A percentile compares a stretch with the other conserved stretches of the same genome.
Evolutionary conservation across 2,329 filamentous ascomycete species (phyloP).

Genomic region (Fusarium acutatum): DNA sequence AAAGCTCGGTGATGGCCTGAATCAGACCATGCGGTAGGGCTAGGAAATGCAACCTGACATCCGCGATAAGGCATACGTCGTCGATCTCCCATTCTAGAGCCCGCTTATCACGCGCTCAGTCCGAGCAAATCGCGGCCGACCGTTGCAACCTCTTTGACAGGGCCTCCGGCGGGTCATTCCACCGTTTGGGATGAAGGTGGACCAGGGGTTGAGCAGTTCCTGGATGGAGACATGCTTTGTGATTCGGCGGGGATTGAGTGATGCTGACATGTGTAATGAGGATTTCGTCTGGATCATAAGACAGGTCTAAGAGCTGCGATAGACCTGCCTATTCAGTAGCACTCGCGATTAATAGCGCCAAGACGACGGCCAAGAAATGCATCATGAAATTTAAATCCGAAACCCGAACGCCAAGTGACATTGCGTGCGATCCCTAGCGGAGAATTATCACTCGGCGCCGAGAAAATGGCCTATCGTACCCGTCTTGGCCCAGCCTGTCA

Average conservation of each 20-base stretch:
- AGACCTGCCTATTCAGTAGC: conserved; percentile 20
- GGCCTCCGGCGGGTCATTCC: background rate
- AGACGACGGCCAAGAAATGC: background rate
- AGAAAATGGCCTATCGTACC: conserved; percentile 1
- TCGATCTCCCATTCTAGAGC: conserved; percentile 16
- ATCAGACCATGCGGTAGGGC: conserved; percentile 4
- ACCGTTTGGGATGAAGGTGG: background rate
- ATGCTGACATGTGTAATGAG: background rate
- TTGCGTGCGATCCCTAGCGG: conserved; percentile 18
- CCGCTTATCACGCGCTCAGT: background rate
- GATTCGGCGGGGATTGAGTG: background rate
- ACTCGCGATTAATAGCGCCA: background rate
- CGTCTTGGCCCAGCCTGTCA: background rate
- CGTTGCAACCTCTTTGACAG: background rate
- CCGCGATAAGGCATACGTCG: conserved; percentile 3
- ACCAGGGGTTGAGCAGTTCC: background rate
- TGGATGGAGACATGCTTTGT: background rate
- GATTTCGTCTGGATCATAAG: background rate
- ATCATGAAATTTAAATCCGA: background rate
- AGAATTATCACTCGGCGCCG: background rate
- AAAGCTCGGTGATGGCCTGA: background rate
- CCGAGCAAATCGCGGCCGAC: background rate
- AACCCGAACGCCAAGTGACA: background rate
- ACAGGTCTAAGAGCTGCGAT: background rate
- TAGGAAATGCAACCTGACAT: background rate